Evolutionary conservation across 805 yeast genomes (phyloP).

Genomic region (Metschnikowia kofuensis): DNA sequence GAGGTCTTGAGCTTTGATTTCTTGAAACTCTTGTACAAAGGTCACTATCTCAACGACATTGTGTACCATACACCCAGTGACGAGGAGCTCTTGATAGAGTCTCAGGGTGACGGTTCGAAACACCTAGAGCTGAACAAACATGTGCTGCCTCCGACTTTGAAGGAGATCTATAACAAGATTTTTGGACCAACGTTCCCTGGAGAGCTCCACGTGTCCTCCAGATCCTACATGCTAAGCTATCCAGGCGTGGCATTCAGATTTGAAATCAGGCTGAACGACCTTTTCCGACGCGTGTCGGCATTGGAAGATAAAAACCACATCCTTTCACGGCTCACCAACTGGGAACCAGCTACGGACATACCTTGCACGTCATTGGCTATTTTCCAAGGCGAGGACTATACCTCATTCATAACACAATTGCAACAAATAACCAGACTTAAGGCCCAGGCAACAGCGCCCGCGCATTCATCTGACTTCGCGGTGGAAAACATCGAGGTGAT

Average conservation of each 20-base stretch:
- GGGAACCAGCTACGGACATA: constrained; percentile 32
- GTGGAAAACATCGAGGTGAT: constrained; percentile 14
- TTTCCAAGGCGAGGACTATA: constrained; percentile 38
- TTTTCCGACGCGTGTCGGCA: constrained; percentile 14
- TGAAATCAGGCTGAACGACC: constrained; percentile 21
- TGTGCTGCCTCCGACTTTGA: constrained; percentile 29
- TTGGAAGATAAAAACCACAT: constrained; percentile 20
- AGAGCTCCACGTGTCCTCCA: constrained; percentile 20
- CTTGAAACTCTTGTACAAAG: constrained; percentile 30
- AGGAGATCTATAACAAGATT: constrained; percentile 49
- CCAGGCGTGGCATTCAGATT: constrained; percentile 57
- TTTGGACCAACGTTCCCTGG: constrained; percentile 69
- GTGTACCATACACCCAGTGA: constrained; percentile 14
- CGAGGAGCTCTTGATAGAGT: constrained; percentile 8
- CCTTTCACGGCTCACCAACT: constrained; percentile 30
- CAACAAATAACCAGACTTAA: neutral
- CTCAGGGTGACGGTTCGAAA: neutral
- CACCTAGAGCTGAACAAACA: constrained; percentile 8
- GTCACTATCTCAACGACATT: constrained; percentile 29
- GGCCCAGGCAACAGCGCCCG: neutral
- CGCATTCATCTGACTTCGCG: neutral
- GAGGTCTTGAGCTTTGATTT: constrained; percentile 25
- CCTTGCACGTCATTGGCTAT: constrained; percentile 39
- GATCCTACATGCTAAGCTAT: constrained; percentile 47
- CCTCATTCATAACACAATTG: constrained; percentile 18